These are phyloP conservation scores for Wickerhamomyces chambardii DNA, from an alignment of 805 yeast species.

Conservation along the genomic window DNA sequence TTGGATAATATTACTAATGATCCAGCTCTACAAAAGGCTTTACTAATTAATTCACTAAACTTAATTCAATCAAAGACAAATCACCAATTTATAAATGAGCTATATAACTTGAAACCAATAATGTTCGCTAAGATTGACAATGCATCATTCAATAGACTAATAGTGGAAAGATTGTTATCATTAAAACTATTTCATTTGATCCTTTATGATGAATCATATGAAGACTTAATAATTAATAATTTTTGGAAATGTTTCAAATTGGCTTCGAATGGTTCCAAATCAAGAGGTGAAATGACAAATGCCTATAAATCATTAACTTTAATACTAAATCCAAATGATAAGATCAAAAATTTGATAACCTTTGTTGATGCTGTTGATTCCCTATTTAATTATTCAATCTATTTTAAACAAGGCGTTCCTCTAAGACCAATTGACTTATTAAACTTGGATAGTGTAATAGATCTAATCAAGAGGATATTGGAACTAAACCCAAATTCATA, in stretches of 20 bases:
- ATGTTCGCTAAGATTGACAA: not conserved
- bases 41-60: not conserved
- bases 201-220: conserved; percentile 3
- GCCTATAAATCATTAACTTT: conserved; percentile 21
- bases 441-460: conserved; percentile 22
- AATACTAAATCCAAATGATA: conserved; percentile 7
- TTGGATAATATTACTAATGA: conserved; percentile 3
- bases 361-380: conserved; percentile 19
- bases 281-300: conserved; percentile 28
- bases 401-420: conserved; percentile 22
- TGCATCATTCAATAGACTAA: not conserved
- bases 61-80: not conserved
- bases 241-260: conserved; percentile 33
- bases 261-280: conserved; percentile 30
- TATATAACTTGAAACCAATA: not conserved
- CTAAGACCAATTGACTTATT: conserved; percentile 30
- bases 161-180: conserved; percentile 18
- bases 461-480: conserved; percentile 31
- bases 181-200: conserved; percentile 19
- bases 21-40: conserved; percentile 2
- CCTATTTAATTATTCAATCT: conserved; percentile 20
- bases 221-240: conserved; percentile 15
- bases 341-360: conserved; percentile 6
- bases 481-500: conserved; percentile 49
- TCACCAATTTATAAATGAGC: not conserved